Base-by-base conservation (phyloP, 208 protist genomes). In the Crithidia acanthocephali region DNA sequence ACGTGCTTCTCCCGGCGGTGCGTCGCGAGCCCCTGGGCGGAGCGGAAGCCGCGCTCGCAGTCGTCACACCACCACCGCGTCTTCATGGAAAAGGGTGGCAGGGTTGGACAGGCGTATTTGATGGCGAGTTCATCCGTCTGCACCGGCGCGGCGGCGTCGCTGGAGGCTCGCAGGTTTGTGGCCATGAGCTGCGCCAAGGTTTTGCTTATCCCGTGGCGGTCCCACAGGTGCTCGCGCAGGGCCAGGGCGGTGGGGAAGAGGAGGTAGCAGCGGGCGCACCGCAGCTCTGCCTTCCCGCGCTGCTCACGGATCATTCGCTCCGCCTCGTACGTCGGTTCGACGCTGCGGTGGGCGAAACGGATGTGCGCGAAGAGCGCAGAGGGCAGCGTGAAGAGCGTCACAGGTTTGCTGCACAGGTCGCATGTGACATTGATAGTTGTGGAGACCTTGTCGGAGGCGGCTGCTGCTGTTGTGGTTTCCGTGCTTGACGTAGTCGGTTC, bases 341-440 rank as follows among this genome's bases (percentile, higher is more conserved):
- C 86, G 30, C 33, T 45, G 22, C 88, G 85, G 76, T 97, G 92
- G 37, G 90, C 87, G 64, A 97, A 91, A 37, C 90, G 85, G 15
- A 97, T 88, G 73, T 97, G 92, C 9, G 92, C 84, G 62, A 88
- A 95, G 7, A 97, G 74, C 0, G 89, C 87, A 0, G 92, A 97
- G 8, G 89, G 80, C 55, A 83, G 76, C 27, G 76, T 92, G 81
- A 89, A 97, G 35, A 92, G 70, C 47, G 84, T 88, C 10, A 37
- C 40, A 0, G 68, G n/a, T 0, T 44, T 25, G 1, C 33, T 55
- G 71, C 91, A 96, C 8, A 91, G 65, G 65, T 96, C 91, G 51
- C 91, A 96, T 23, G 63, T 40, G 16, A 93, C 77, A 56, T 66
- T 47, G 20, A 90, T 74, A 27, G 44, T 20, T 0, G 64, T 10